Base-by-base conservation (phyloP, 768 basidiomycete species). In the Grammothele lineata region DNA sequence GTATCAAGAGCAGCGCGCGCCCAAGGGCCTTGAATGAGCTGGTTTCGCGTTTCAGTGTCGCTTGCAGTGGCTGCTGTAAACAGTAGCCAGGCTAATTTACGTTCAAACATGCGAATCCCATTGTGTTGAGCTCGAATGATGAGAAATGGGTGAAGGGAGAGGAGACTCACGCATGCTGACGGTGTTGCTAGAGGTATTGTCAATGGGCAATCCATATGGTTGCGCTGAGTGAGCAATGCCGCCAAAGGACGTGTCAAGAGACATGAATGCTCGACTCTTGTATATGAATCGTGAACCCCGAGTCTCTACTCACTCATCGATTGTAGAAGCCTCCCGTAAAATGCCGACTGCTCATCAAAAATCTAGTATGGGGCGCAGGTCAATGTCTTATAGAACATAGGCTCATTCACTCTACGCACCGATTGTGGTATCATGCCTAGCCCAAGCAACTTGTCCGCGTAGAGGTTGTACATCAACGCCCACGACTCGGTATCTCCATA, bases 391-490 rank as follows among this genome's bases (percentile, higher is more conserved):
- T 7, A 14, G 27, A 30, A 30, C 9, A 26, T 5, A 12, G 5
- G 4, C 12, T 2, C 10, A 3, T 34, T 8, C 22, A 21, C 17
- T 5, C 9, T 7, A 37, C 53, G 24, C 30, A 55, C 53, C 4
- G 37, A 34, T 32, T 45, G 37, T 23, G 37, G 37, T 1, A 55
- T 43, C 23, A 55, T 9, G 23, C 40, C 36, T 0, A 43, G 40
- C 4, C 46, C 49, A 8, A 55, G 45, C n/a, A 55, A 37, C 17
- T 22, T 19, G 23, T 55, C 53, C 10, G 53, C 49, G 25, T 47
- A 55, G 1, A 55, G 23, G 45, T 55, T 55, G 49, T 55, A 55
- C 48, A 55, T 45, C 32, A 55, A 22, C 19, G 48, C 41, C 53
- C 53, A 55, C 5, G 53, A 50, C 17, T 17, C 8, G 33, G 46